Percentiles rank a stretch among this genome's conserved stretches.
phyloP scores from a whole-genome alignment of 23 red algal species.

The Gracilariopsis chorda region DNA sequence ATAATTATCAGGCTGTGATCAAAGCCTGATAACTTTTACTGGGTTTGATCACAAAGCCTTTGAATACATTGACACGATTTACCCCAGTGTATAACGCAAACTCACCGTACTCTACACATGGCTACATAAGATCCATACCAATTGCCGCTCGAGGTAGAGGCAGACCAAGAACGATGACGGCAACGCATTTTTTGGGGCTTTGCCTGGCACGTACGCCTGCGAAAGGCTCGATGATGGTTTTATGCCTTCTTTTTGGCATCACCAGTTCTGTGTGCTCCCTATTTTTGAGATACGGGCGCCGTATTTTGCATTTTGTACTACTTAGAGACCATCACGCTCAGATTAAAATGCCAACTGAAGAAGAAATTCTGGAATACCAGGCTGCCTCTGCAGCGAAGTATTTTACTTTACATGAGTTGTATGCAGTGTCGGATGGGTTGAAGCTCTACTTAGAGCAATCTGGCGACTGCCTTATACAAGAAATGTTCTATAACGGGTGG shows the following conservation, averaged over 20 bases:
- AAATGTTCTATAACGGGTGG: background rate
- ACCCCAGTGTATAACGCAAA: background rate
- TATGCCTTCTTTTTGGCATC: background rate
- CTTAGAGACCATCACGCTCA: background rate
- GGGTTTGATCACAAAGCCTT: background rate
- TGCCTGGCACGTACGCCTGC: background rate
- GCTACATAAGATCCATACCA: background rate
- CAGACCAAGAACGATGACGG: background rate
- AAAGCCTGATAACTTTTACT: background rate
- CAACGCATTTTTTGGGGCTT: background rate
- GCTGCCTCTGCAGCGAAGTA: background rate
- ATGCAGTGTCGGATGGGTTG: background rate
- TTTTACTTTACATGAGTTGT: background rate
- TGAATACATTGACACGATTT: background rate
- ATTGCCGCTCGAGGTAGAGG: background rate
- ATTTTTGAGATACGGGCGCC: conserved; percentile 21
- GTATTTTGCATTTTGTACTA: background rate
- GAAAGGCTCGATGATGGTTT: background rate
- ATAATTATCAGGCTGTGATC: background rate
- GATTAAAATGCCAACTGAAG: background rate
- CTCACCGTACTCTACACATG: conserved; percentile 4
- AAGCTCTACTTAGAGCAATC: background rate
- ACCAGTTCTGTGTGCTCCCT: background rate
- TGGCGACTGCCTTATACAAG: background rate
- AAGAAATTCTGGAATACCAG: background rate